A percentile compares a stretch with the other conserved stretches of the same genome.
phyloP scores from a whole-genome alignment of 495 filamentous ascomycete species.

The Penicillium robsamsonii region DNA sequence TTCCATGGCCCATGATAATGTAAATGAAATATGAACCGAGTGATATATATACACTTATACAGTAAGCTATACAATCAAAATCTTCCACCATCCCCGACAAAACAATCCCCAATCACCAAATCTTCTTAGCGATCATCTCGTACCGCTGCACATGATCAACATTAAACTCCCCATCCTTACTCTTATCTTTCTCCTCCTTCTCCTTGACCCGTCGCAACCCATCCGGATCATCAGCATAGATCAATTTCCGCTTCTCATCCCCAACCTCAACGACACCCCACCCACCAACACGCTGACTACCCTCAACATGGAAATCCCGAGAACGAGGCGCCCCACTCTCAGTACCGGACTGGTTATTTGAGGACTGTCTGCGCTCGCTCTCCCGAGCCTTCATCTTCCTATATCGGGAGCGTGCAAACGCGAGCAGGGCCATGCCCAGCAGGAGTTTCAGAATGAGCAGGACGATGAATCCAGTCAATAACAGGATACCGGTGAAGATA shows the following conservation, averaged over 20 bases:
- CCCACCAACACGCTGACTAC: conserved; percentile 70
- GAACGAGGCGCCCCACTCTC: conserved; percentile 17
- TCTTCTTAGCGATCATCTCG: conserved; percentile 90
- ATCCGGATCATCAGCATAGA: conserved; percentile 82
- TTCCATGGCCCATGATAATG: background rate
- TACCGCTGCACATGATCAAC: conserved; percentile 76
- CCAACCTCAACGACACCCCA: conserved; percentile 85
- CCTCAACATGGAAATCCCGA: conserved; percentile 59
- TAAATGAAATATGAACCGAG: background rate
- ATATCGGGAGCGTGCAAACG: conserved; percentile 73
- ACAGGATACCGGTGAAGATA: conserved; percentile 67
- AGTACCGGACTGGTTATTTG: conserved; percentile 7
- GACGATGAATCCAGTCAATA: conserved; percentile 74
- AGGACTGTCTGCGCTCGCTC: conserved; percentile 32
- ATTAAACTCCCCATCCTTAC: conserved; percentile 51
- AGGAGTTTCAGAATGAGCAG: conserved; percentile 76
- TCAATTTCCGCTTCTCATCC: conserved; percentile 80
- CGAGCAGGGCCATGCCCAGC: conserved; percentile 77
- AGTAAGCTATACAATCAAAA: background rate
- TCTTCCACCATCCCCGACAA: background rate
- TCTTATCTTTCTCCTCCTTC: conserved; percentile 62
- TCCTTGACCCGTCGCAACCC: conserved; percentile 65
- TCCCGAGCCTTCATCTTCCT: conserved; percentile 74
- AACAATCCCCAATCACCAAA: conserved; percentile 59
- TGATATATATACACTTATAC: background rate